Percentiles rank a stretch among this genome's conserved stretches.
Conservation (phyloP, 2,329 filamentous ascomycete species). For the Pestalotiopsis sp. region DNA sequence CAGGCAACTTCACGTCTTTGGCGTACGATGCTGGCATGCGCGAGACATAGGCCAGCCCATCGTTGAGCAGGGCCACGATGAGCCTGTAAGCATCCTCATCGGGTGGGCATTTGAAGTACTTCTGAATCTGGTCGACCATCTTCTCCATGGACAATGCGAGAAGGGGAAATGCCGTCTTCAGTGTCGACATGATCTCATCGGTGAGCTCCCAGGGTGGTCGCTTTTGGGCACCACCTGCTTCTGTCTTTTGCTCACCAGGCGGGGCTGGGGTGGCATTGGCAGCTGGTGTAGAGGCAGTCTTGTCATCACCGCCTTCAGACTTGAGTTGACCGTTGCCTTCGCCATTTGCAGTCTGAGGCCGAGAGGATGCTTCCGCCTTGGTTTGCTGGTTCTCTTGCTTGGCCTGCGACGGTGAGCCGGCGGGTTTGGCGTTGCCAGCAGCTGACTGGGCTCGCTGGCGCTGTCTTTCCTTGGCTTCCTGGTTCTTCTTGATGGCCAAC, state of each 20-base stretch:
- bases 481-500: slow-evolving; percentile 84
- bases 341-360: slow-evolving; percentile 53
- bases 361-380: slow-evolving; percentile 39
- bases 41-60: slow-evolving; percentile 89
- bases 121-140: slow-evolving; percentile 98
- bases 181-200: slow-evolving; percentile 90
- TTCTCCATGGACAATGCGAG: slow-evolving; percentile 98
- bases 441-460: slow-evolving; percentile 49
- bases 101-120: slow-evolving; percentile 98
- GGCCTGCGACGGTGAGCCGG: slow-evolving; percentile 46
- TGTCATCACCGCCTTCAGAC: slow-evolving; percentile 40
- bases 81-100: slow-evolving; percentile 97
- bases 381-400: slow-evolving; percentile 54
- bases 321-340: slow-evolving; percentile 43
- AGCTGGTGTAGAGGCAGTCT: slow-evolving; percentile 22
- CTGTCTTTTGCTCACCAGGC: slow-evolving; percentile 25
- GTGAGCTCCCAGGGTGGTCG: slow-evolving; percentile 95
- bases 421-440: slow-evolving; percentile 44
- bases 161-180: slow-evolving; percentile 96
- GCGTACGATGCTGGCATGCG: slow-evolving; percentile 85
- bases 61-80: slow-evolving; percentile 96
- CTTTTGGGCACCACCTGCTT: slow-evolving; percentile 44
- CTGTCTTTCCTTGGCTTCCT: slow-evolving; percentile 71
- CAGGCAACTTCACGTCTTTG: slow-evolving; percentile 85
- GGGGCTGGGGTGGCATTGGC: slow-evolving; percentile 19